Base-by-base conservation (phyloP, 805 yeast genomes). In the Yarrowia sp. region DNA sequence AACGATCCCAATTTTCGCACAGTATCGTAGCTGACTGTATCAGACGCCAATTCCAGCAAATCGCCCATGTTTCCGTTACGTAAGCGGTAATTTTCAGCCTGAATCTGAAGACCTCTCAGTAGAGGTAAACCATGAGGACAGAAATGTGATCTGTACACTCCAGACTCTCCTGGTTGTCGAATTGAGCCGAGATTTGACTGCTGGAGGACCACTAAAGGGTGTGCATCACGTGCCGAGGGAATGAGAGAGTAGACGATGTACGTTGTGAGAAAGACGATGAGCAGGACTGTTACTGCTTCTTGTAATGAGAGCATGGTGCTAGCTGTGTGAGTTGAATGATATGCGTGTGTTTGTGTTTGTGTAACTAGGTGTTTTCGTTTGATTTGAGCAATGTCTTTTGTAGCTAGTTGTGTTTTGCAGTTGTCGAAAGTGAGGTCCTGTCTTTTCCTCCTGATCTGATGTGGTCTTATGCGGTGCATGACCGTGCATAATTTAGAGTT, bases 21-120 rank as follows among this genome's bases (percentile, higher is more conserved):
- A 1, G 9, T 55, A 10, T 17, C 31, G 38, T 41, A 38, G 38
- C 38, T 41, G 22, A 55, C 47, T 1, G 36, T 31, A 2, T 55
- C 47, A 3, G 60, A 51, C 4, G 61, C 61, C 80, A 83, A 57
- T 18, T 57, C 48, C 92, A 95, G 90, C 3, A 90, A 72, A 76
- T 90, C 97, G 67, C 83, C 81, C 66, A 90, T 73, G 69, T 84
- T 86, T 3, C 97, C 97, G 73, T 89, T 87, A 69, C 96, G 88
- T 39, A 84, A 18, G n/a, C 64, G 13, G 43, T 58, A 58, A 35
- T 58, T 58, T 1, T 58, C 65, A 4, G 66, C 64, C 18, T 61
- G 80, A 28, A 92, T 81, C 51, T 84, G 84, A 65, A 89, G 75
- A 0, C 96, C 96, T 1, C 89, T 82, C 22, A 87, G 79, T 65